Evolutionary conservation across 2,329 filamentous ascomycete genomes (phyloP), one percentile per base, ranked within the genome.

Genomic region (Diaporthe sp.): DNA sequence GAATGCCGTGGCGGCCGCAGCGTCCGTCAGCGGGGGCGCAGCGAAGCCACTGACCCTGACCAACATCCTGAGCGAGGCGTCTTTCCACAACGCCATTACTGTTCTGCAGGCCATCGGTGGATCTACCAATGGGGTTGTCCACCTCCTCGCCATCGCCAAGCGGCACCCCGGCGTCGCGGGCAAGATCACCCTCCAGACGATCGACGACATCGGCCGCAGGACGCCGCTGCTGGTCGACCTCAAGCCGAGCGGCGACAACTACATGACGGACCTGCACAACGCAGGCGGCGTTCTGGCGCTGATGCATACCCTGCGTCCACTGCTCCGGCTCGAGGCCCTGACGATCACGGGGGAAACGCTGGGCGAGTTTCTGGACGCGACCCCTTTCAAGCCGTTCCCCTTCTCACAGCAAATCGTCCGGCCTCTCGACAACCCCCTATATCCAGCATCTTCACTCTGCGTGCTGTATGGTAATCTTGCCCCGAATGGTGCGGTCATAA

Each of bases 241-340:
- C 25, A 95, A 96, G n/a, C 96, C 96, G 0, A 94, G 91, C 75
- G 96, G 96, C 1, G 92, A 93, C 72, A 96, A 95, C 81, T 94
- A 95, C 82, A 97, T 98, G 92, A 94, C 93, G 6, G 95, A 98
- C 80, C 92, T 98, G 54, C 97, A 97, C 83, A 93, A 95, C 74
- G 93, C 97, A 69, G 96, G 96, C 33, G 96, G 96, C 40, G 95
- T 97, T 82, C 92, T 93, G 0, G 93, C 94, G 0, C 91, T 98
- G 0, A 90, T 97, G 77, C 95, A 95, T 78, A 86, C 94, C 30
- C 88, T 98, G 25, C 92, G 92, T 2, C 93, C 93, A 0, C 87
- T 98, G 0, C 87, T 98, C 0, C 89, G 96, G 77, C 94, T 96
- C 25, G 87, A 89, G 73, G 95, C 95, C 12, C 88, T 90, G 68